Conservation (phyloP, 2,329 filamentous ascomycete species). For the Xylaria hypoxylon region DNA sequence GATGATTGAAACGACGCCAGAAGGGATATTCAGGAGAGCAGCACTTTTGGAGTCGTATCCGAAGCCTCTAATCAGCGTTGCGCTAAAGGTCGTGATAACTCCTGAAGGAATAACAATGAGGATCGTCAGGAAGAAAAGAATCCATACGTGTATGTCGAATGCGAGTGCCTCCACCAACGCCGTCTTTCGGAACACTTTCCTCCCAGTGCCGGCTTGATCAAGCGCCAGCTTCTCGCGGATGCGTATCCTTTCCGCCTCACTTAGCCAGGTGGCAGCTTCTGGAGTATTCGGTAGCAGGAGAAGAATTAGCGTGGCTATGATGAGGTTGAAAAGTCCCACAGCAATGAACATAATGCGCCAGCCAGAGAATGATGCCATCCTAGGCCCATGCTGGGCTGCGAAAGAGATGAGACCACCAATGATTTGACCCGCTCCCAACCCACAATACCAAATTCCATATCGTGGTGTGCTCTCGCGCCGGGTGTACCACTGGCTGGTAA, state of each 20-base stretch:
- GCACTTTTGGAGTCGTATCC: conserved; percentile 35
- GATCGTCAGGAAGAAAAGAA: conserved; percentile 56
- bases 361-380: conserved; percentile 50
- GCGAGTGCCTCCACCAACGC: conserved; percentile 65
- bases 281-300: conserved; percentile 63
- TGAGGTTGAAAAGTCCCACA: conserved; percentile 59
- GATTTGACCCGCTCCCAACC: conserved; percentile 69
- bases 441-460: conserved; percentile 73
- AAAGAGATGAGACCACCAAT: conserved; percentile 61
- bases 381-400: conserved; percentile 64
- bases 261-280: conserved; percentile 57
- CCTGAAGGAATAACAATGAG: conserved; percentile 55
- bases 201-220: conserved; percentile 69
- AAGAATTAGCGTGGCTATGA: conserved; percentile 56
- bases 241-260: conserved; percentile 56
- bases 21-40: conserved; percentile 40
- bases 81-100: conserved; percentile 44
- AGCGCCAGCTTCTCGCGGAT: conserved; percentile 65
- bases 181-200: conserved; percentile 63
- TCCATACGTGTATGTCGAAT: conserved; percentile 63
- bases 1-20: conserved; percentile 44
- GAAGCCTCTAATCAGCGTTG: conserved; percentile 35
- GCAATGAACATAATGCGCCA: conserved; percentile 65
- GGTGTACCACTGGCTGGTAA: conserved; percentile 80
- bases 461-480: conserved; percentile 73